Percentiles rank a stretch among this genome's conserved stretches.
Evolutionary conservation across 257 asterid species (phyloP).

Genomic region (Nemophila menziesii): DNA sequence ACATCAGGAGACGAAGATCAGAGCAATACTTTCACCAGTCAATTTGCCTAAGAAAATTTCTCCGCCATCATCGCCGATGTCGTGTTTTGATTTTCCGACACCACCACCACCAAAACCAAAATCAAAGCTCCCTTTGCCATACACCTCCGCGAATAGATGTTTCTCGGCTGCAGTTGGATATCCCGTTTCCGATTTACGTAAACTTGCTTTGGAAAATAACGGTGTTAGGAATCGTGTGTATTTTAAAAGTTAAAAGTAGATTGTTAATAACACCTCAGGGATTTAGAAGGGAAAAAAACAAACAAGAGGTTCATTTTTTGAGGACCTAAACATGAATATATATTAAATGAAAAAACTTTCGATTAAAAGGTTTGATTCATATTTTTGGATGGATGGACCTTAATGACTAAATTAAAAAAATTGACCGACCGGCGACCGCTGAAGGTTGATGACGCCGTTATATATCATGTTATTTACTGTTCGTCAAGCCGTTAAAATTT

Average conservation of each 20-base stretch:
- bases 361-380: too few species aligned
- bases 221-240: conserved; percentile 9
- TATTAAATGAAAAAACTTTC: too few species aligned
- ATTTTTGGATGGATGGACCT: too few species aligned
- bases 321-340: not conserved
- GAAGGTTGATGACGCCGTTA: not conserved
- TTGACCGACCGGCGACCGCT: not conserved
- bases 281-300: not conserved
- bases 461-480: not conserved
- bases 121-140: conserved; percentile 13
- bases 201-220: conserved; percentile 14
- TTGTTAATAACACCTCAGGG: conserved; percentile 9
- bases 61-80: conserved; percentile 58
- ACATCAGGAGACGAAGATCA: conserved; percentile 38
- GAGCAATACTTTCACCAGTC: conserved; percentile 53
- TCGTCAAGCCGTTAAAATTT: not conserved
- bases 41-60: conserved; percentile 36
- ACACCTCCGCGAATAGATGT: conserved; percentile 8
- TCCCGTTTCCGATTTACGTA: conserved; percentile 5
- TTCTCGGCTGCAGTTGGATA: conserved; percentile 15
- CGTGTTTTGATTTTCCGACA: conserved; percentile 47
- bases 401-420: too few species aligned
- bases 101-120: conserved; percentile 12
- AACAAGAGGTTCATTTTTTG: not conserved
- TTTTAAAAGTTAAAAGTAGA: conserved; percentile 14